These are phyloP conservation scores for Penicillium sp. DNA, from an alignment of 2,329 filamentous ascomycete genomes.

Conservation along the genomic window DNA sequence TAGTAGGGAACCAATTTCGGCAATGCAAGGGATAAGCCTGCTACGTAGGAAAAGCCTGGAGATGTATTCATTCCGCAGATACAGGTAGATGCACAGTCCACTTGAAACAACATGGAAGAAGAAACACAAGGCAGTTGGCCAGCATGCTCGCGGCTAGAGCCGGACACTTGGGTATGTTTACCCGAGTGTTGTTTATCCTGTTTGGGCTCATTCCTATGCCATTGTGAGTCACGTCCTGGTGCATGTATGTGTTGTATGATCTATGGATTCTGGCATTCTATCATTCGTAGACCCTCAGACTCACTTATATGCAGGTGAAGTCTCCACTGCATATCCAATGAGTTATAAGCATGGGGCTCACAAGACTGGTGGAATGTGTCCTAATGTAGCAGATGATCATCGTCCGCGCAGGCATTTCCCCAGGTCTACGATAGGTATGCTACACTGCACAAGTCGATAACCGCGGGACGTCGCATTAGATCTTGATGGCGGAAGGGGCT, in stretches of 20 bases:
- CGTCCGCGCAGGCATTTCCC: neutral
- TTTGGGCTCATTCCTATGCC: neutral
- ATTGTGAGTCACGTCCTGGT: neutral
- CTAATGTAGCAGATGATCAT: slow-evolving; percentile 5
- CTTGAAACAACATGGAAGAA: neutral
- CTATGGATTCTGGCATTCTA: neutral
- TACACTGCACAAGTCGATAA: neutral
- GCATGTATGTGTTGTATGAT: neutral
- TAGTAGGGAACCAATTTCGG: neutral
- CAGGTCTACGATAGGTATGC: neutral
- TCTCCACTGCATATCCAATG: slow-evolving; percentile 11
- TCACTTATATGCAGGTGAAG: slow-evolving; percentile 8
- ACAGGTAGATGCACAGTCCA: neutral
- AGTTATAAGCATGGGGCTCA: slow-evolving; percentile 7
- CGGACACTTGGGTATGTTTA: neutral
- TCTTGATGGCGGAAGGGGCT: neutral
- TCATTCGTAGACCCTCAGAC: neutral
- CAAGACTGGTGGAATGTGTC: slow-evolving; percentile 17
- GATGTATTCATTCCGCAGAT: neutral
- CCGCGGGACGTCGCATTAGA: neutral
- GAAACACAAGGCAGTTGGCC: neutral
- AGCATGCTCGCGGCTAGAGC: neutral
- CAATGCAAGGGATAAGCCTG: slow-evolving; percentile 11
- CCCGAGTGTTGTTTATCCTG: neutral
- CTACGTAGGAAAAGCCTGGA: neutral